These are phyloP conservation scores for Spirogloea muscicola DNA, from an alignment of 139 green algal genomes.

Conservation along the genomic window DNA sequence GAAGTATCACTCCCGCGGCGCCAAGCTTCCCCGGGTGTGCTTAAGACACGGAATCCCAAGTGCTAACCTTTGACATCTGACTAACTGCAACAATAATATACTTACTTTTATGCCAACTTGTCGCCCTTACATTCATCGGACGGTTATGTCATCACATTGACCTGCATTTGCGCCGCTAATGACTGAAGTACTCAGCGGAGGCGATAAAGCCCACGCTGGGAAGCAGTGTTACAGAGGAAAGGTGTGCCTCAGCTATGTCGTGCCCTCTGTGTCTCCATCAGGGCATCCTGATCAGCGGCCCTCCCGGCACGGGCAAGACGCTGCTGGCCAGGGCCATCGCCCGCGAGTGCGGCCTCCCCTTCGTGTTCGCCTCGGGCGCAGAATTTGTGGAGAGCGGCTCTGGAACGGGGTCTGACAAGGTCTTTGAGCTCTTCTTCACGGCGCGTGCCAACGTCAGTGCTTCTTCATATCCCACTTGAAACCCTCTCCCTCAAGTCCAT, in stretches of 20 bases:
- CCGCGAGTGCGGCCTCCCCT: conserved; percentile 65
- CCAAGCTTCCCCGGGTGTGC: conserved; percentile 5
- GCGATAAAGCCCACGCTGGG: no score
- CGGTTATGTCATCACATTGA: background rate
- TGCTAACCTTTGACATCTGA: background rate
- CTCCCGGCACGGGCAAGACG: conserved; percentile 90
- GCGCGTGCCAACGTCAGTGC: conserved; percentile 9
- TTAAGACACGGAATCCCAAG: background rate
- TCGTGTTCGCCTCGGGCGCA: conserved; percentile 77
- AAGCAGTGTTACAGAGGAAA: no score
- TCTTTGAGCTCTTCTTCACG: conserved; percentile 60
- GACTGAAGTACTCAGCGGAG: no score
- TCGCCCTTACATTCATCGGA: background rate
- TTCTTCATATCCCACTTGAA: no score
- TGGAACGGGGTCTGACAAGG: conserved; percentile 78
- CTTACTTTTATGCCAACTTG: background rate
- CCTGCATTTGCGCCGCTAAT: no score
- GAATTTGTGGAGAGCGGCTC: conserved; percentile 57
- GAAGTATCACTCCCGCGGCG: background rate
- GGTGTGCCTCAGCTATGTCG: background rate
- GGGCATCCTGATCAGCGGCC: conserved; percentile 81
- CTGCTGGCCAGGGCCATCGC: conserved; percentile 80
- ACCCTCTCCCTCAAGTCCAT: no score
- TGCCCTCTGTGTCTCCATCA: conserved; percentile 1
- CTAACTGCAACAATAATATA: background rate